Evolutionary conservation across 306 rosid species (phyloP), one percentile per base, ranked within the genome.

Genomic region (Ziziphus jujuba): DNA sequence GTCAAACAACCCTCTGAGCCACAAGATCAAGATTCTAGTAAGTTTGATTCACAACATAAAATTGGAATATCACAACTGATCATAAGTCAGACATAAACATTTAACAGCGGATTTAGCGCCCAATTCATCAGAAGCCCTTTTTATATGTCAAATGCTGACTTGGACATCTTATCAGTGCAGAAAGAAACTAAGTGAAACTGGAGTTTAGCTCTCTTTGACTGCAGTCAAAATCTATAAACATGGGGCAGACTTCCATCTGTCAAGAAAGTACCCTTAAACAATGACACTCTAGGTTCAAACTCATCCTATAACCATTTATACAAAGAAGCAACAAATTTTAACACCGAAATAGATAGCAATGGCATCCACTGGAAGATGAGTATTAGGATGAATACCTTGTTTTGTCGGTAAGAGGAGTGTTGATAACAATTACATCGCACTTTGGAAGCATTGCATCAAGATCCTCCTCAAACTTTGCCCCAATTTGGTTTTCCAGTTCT

Each of bases 401-500:
- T 79, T 93, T 84, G 8, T 88, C 97, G 38, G 98, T 93, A 33
- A 90, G 95, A 59, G 98, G 98, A 0, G 59, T 93, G 85, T 93
- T 93, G 81, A 93, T 79, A 63, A 93, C 98, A 77, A 93, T 56
- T 3, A 93, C 76, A 24, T 93, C 98, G 56, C 98, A 93, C 73
- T 93, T 93, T 4, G 95, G 97, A 78, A 93, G 90, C 97, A 93
- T 86, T n/a, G 87, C 85, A 75, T 93, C 98, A 54, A 93, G 85
- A 47, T 93, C 96, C 80, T 90, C 97, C 84, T 90, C 97, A 76
- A 79, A 93, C 75, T 84, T 80, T 0, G 96, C 97, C 59, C 97
- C 97, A 2, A n/a, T 80, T 79, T 88, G 73, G 16, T 77, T 83
- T 90, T 93, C 97, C 69, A 88, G 76, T 66, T 86, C 98, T 16